A percentile compares a stretch with the other conserved stretches of the same genome.
phyloP scores from a whole-genome alignment of 202 grass and related monocot genomes.

The Zizania palustris region DNA sequence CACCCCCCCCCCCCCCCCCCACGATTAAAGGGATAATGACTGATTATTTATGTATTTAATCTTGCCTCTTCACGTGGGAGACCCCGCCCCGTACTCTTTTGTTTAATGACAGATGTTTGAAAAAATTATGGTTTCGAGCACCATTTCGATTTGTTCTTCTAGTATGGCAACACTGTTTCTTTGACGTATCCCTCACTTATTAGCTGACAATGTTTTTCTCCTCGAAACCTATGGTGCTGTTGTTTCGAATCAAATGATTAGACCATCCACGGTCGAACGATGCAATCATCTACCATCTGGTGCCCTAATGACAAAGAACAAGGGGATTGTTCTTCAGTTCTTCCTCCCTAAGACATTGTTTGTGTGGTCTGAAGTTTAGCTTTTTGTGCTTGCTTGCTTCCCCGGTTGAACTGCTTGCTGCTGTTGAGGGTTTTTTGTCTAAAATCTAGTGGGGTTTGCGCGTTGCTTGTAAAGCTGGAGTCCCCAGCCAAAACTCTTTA shows the following conservation, averaged over 20 bases:
- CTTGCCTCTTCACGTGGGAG: neutral
- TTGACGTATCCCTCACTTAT: neutral
- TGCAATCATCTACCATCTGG: neutral
- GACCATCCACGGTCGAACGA: neutral
- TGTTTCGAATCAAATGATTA: neutral
- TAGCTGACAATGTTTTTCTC: neutral
- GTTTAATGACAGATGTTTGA: neutral
- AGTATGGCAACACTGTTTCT: constrained; percentile 9
- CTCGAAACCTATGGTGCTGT: neutral
- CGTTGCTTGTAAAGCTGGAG: too few relatives aligned
- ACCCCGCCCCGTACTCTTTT: neutral
- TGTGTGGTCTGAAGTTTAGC: too few relatives aligned
- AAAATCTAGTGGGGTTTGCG: too few relatives aligned
- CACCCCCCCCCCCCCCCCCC: too few relatives aligned
- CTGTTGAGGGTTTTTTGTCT: too few relatives aligned
- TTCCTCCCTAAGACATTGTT: neutral
- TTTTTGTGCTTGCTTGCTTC: too few relatives aligned
- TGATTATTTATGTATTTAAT: constrained; percentile 14
- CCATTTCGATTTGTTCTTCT: neutral
- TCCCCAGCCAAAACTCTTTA: too few relatives aligned
- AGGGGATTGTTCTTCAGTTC: neutral
- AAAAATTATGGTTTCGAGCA: neutral
- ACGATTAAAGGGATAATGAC: neutral
- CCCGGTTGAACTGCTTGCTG: too few relatives aligned
- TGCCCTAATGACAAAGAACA: constrained; percentile 1